These are phyloP conservation scores for Oxyria digyna DNA, from an alignment of 148 eudicot genomes.

Conservation along the genomic window DNA sequence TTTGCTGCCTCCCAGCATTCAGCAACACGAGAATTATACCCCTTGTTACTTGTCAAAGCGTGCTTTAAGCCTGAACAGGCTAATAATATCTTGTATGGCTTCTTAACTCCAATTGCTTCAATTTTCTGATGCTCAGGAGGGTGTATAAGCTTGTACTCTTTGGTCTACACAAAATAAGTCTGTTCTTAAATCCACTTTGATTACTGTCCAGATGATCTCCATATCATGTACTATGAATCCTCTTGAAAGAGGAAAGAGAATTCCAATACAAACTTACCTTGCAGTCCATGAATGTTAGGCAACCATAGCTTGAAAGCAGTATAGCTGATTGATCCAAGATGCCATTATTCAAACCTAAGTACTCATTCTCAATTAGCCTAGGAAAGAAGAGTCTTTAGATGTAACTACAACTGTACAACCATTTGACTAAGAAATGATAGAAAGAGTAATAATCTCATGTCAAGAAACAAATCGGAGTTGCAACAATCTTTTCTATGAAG, in stretches of 20 bases:
- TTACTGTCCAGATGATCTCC: background rate
- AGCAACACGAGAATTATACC: conserved; percentile 71
- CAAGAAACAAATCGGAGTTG: background rate
- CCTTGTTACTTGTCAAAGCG: conserved; percentile 65
- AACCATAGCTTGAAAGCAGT: conserved; percentile 76
- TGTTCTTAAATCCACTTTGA: background rate
- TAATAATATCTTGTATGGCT: conserved; percentile 63
- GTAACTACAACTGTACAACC: background rate
- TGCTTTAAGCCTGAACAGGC: conserved; percentile 94
- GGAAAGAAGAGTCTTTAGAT: conserved; percentile 11
- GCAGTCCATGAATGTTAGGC: conserved; percentile 92
- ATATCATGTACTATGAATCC: background rate
- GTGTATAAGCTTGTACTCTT: conserved; percentile 69
- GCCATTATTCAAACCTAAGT: conserved; percentile 85
- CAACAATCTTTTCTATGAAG: background rate
- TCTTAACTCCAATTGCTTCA: conserved; percentile 19
- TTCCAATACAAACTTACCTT: conserved; percentile 39
- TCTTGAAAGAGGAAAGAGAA: background rate
- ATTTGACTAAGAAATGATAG: background rate
- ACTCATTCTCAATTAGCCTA: conserved; percentile 92
- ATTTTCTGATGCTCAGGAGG: conserved; percentile 25
- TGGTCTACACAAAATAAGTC: conserved; percentile 42
- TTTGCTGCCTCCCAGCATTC: conserved; percentile 89
- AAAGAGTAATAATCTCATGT: background rate
- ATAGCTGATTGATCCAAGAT: conserved; percentile 96